Percentiles rank a stretch among this genome's conserved stretches.
Evolutionary conservation across 345 rosid species (phyloP).

Genomic region (Pistacia vera): DNA sequence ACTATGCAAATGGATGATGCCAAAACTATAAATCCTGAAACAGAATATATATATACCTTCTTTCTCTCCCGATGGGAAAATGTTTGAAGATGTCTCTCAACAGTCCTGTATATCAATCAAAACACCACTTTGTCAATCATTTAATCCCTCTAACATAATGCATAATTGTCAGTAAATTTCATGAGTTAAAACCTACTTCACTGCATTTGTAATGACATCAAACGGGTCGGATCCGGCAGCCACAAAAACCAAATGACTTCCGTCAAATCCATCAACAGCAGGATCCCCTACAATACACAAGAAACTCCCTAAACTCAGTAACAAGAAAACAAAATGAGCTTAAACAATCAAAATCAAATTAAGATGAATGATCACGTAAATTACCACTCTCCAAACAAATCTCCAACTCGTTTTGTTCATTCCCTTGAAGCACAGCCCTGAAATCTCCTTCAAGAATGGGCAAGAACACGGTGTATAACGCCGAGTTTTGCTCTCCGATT

Average conservation of each 20-base stretch:
- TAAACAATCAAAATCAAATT: background rate
- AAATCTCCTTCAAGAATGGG: constrained; percentile 72
- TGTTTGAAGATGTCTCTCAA: constrained; percentile 58
- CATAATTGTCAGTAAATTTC: background rate
- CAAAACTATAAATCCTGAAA: background rate
- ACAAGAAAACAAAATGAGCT: background rate
- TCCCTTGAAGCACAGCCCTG: constrained; percentile 72
- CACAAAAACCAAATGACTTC: constrained; percentile 57
- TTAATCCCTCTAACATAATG: background rate
- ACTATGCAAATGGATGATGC: background rate
- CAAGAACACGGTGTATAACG: constrained; percentile 49
- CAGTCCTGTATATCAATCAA: constrained; percentile 38
- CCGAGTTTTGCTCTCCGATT: constrained; percentile 29
- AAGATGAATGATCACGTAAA: background rate
- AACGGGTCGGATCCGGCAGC: constrained; percentile 68
- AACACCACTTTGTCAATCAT: constrained; percentile 5
- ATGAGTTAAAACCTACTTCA: constrained; percentile 40
- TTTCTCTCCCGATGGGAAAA: constrained; percentile 65
- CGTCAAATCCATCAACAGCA: constrained; percentile 53
- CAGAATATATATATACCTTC: constrained; percentile 39
- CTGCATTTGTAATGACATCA: constrained; percentile 59
- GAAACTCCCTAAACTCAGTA: constrained; percentile 3
- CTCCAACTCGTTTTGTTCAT: constrained; percentile 58
- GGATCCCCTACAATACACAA: constrained; percentile 53
- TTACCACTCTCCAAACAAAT: constrained; percentile 72